Evolutionary conservation across 345 rosid species (phyloP), one percentile per base, ranked within the genome.

Genomic region (Anastatica hierochuntica): DNA sequence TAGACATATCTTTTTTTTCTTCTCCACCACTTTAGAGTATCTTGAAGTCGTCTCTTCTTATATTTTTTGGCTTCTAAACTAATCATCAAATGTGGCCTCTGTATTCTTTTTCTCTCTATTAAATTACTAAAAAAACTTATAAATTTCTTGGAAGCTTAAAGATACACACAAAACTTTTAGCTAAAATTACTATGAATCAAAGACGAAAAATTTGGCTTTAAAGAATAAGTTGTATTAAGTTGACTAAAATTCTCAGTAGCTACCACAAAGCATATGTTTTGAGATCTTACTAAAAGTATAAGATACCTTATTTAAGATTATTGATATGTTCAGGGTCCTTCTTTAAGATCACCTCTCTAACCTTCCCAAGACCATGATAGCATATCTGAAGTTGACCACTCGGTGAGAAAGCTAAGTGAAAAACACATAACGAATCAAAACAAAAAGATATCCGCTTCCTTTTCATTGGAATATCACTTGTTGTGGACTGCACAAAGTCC

Each of bases 11-110:
- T 70, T 90, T 70, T 88, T 79, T 72, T 90, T 90, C 76, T 90
- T 90, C 47, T 81, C 18, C 24, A 90, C 95, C 77, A 84, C 55
- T 79, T 74, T 16, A 84, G 85, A 43, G 98, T 87, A 77, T 90
- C 98, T 80, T 90, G 95, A 45, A 90, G 96, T 69, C 88, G 98
- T 51, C 98, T 81, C 84, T 87, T 90, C 67, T 83, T 88, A 74
- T 90, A 96, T 74, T 90, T 90, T 69, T 96, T 87, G 20, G 98
- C 98, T 79, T 90, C 98, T 90, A 71, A 63, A 77, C 18, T 71
- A 74, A 73, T 49, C 27, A 51, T n/a, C n/a, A 57, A 35, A 38
- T 4, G 27, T 38, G 14, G 52, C 10, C 43, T 53, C 31, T 16
- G 43, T 13, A 43, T 49, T 47, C 59, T 10, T 61, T 46, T 21